Conservation (phyloP, 768 basidiomycete species). For the Cantharellus cinnabarinus region DNA sequence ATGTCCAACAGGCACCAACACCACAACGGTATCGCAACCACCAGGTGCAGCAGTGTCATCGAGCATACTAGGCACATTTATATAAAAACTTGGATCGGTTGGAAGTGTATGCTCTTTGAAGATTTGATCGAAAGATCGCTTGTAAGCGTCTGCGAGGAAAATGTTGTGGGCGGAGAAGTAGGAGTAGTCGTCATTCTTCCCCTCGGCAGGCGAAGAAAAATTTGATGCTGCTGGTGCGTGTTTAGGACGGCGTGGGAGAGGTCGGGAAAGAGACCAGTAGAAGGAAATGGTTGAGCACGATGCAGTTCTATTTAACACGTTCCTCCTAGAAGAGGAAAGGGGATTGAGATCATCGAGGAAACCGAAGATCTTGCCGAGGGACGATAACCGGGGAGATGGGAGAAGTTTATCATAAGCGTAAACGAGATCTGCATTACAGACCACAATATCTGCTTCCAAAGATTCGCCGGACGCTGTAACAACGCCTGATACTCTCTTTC, state of each 20-base stretch:
- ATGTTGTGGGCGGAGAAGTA: slow-evolving; percentile 22
- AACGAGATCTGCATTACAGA: slow-evolving; percentile 23
- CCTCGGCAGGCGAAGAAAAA: background rate
- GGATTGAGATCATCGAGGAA: slow-evolving; percentile 3
- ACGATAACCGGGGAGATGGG: slow-evolving; percentile 9
- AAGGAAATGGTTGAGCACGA: slow-evolving; percentile 23
- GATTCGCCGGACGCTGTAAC: slow-evolving; percentile 14
- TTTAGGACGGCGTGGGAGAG: slow-evolving; percentile 10
- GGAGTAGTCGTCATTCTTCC: background rate
- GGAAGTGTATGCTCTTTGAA: slow-evolving; percentile 22
- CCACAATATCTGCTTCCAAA: slow-evolving; percentile 18
- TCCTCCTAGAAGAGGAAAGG: background rate
- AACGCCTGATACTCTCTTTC: slow-evolving; percentile 17
- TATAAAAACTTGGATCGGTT: slow-evolving; percentile 23
- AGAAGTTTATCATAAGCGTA: slow-evolving; percentile 22
- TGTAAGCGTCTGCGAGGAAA: slow-evolving; percentile 23
- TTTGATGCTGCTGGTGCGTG: background rate
- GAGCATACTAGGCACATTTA: slow-evolving; percentile 22
- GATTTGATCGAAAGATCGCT: slow-evolving; percentile 23
- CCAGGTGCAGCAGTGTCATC: slow-evolving; percentile 22
- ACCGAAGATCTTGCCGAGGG: background rate
- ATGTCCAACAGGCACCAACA: background rate
- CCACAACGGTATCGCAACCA: background rate
- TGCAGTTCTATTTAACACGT: slow-evolving; percentile 4
- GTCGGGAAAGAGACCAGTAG: slow-evolving; percentile 22